These are phyloP conservation scores for Anthostomella pinea DNA, from an alignment of 2,329 filamentous ascomycete genomes.

Conservation along the genomic window DNA sequence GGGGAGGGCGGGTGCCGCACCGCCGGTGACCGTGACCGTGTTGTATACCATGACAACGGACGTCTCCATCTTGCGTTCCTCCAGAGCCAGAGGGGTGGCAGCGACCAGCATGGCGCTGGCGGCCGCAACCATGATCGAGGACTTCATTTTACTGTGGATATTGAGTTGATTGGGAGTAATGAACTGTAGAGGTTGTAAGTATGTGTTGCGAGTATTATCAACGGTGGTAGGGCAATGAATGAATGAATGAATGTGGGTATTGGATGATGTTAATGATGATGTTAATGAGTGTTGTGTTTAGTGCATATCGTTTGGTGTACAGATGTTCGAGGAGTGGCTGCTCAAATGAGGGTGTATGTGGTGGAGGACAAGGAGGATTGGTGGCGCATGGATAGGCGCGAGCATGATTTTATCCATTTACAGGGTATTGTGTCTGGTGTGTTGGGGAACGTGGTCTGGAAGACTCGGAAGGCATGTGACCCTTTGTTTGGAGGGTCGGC, in stretches of 20 bases:
- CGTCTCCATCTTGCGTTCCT: constrained; percentile 32
- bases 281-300: not conserved
- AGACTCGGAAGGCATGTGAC: not conserved
- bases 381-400: not conserved
- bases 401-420: constrained; percentile 7
- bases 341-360: too few species aligned
- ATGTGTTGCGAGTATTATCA: too few species aligned
- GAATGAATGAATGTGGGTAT: constrained; percentile 1
- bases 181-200: constrained; percentile 12
- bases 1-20: constrained; percentile 13
- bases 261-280: not conserved
- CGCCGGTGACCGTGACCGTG: constrained; percentile 37
- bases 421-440: too few species aligned
- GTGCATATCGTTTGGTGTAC: too few species aligned
- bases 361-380: too few species aligned
- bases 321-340: too few species aligned
- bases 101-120: constrained; percentile 33
- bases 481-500: constrained; percentile 5
- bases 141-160: constrained; percentile 37
- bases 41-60: constrained; percentile 31
- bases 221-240: constrained; percentile 1
- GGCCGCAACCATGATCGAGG: constrained; percentile 34
- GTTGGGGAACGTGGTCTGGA: too few species aligned
- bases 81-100: constrained; percentile 32
- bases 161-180: constrained; percentile 9